A percentile compares a stretch with the other conserved stretches of the same genome.
phyloP scores from a whole-genome alignment of 768 basidiomycete genomes.

The Punctularia strigosozonata region DNA sequence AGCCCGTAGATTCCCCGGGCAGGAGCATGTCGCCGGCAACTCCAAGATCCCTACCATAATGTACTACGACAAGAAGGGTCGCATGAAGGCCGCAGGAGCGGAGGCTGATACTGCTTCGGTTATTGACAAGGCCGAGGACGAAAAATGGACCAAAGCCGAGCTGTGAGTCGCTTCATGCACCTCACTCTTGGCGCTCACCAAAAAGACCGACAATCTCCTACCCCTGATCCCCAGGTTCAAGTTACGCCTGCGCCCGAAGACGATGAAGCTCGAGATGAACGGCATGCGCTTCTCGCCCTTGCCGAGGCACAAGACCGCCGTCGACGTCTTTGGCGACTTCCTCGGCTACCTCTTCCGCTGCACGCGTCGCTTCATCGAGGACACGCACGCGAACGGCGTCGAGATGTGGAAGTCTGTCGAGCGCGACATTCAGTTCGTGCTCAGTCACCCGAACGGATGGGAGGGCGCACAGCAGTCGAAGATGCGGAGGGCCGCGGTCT shows the following conservation, averaged over 20 bases:
- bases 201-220: background rate
- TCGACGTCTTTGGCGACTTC: conserved; percentile 74
- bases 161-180: conserved; percentile 35
- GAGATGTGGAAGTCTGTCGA: conserved; percentile 64
- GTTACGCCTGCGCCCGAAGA: conserved; percentile 61
- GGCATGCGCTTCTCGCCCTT: conserved; percentile 66
- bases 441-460: conserved; percentile 79
- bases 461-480: conserved; percentile 68
- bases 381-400: conserved; percentile 72
- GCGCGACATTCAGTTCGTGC: conserved; percentile 56
- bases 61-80: conserved; percentile 58
- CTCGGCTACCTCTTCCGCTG: conserved; percentile 64
- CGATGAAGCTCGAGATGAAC: conserved; percentile 77
- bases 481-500: conserved; percentile 64
- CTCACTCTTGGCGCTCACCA: conserved; percentile 3
- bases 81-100: conserved; percentile 62
- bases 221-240: conserved; percentile 44
- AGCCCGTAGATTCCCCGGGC: conserved; percentile 58
- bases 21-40: conserved; percentile 79
- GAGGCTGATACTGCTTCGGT: conserved; percentile 57
- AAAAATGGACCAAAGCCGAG: conserved; percentile 66
- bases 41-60: conserved; percentile 73
- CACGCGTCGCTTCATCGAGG: conserved; percentile 63
- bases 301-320: conserved; percentile 53
- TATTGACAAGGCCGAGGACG: conserved; percentile 60